Conservation (phyloP, 371 early-diverging fungal species). For the Mucor sp. region DNA sequence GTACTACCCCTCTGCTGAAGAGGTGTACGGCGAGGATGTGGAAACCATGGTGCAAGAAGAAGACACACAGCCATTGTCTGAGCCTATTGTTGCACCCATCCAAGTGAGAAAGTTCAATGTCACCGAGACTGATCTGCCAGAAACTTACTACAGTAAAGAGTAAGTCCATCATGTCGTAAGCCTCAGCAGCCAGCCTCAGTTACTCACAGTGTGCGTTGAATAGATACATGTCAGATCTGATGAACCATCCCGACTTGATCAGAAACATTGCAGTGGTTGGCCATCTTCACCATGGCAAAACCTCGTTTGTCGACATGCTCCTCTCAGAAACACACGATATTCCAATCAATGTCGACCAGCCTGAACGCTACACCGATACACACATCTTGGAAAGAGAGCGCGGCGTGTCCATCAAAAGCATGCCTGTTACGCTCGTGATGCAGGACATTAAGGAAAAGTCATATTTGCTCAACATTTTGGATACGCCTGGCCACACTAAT, state of each 20-base stretch:
- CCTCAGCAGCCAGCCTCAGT: background rate
- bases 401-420: slow-evolving; percentile 88
- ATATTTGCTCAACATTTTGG: slow-evolving; percentile 87
- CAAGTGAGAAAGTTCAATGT: slow-evolving; percentile 84
- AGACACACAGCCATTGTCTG: slow-evolving; percentile 95
- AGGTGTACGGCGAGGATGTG: slow-evolving; percentile 96
- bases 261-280: slow-evolving; percentile 93
- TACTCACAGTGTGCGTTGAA: background rate
- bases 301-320: slow-evolving; percentile 91
- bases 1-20: slow-evolving; percentile 96
- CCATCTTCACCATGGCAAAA: slow-evolving; percentile 97
- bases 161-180: slow-evolving; percentile 27
- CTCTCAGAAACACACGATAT: slow-evolving; percentile 85
- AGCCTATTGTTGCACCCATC: slow-evolving; percentile 94
- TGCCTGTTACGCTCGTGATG: slow-evolving; percentile 92
- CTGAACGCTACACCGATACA: slow-evolving; percentile 89
- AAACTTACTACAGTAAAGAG: slow-evolving; percentile 88
- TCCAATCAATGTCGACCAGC: slow-evolving; percentile 61
- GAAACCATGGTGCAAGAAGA: slow-evolving; percentile 97
- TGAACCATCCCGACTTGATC: slow-evolving; percentile 77
- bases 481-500: slow-evolving; percentile 96
- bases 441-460: slow-evolving; percentile 87
- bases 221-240: slow-evolving; percentile 87
- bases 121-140: slow-evolving; percentile 83
- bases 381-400: slow-evolving; percentile 92